Percentiles rank a stretch among this genome's conserved stretches.
phyloP scores from a whole-genome alignment of 2,329 filamentous ascomycete genomes.

The Sporothrix protearum region DNA sequence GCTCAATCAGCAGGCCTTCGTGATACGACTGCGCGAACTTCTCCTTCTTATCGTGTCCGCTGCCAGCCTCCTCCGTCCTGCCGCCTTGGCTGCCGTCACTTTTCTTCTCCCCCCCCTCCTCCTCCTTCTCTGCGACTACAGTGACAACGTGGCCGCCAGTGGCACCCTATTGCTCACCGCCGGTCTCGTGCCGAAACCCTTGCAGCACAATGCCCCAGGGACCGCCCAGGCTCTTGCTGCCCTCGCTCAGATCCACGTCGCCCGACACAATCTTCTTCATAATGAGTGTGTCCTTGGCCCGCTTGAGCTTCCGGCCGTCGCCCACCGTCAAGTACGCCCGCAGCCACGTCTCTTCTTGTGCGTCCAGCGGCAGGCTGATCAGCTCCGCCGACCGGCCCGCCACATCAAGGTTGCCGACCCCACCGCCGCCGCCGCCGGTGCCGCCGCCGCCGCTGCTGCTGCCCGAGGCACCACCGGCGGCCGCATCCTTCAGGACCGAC shows the following conservation, averaged over 20 bases:
- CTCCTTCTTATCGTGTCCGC: not conserved
- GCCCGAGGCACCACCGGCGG: slow-evolving; percentile 5
- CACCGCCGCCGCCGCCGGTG: slow-evolving; percentile 8
- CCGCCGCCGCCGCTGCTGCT: not conserved
- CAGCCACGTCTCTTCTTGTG: slow-evolving; percentile 70
- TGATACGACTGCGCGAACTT: slow-evolving; percentile 14
- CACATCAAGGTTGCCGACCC: slow-evolving; percentile 31
- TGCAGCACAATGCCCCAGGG: slow-evolving; percentile 51
- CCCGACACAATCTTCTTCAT: slow-evolving; percentile 70
- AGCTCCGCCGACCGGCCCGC: slow-evolving; percentile 64
- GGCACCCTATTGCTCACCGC: slow-evolving; percentile 28
- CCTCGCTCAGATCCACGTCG: slow-evolving; percentile 47
- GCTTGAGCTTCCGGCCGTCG: slow-evolving; percentile 60
- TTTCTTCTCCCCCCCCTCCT: not conserved
- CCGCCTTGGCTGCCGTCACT: not conserved
- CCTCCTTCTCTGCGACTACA: not conserved
- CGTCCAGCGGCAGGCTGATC: slow-evolving; percentile 67
- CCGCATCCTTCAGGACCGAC: slow-evolving; percentile 48
- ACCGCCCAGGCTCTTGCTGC: slow-evolving; percentile 41
- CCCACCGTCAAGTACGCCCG: slow-evolving; percentile 63
- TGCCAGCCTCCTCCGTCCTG: not conserved
- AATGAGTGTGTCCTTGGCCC: slow-evolving; percentile 68
- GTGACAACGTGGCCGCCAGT: not conserved
- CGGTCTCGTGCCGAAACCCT: slow-evolving; percentile 47
- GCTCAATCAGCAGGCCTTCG: slow-evolving; percentile 24